Base-by-base conservation (phyloP, 495 filamentous ascomycete species). In the Oidiodendron maius region DNA sequence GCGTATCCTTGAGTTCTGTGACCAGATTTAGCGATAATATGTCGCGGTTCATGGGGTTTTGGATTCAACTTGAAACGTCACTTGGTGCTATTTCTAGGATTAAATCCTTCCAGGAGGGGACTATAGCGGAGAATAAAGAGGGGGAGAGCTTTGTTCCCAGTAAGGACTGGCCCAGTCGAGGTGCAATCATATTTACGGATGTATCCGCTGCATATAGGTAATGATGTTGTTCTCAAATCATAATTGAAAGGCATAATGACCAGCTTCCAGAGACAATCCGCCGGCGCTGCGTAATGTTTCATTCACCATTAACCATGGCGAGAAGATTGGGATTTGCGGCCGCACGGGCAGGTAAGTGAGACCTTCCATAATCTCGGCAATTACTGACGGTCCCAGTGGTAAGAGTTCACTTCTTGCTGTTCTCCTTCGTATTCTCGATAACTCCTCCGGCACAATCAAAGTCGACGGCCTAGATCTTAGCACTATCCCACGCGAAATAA, bases 141-240 rank as follows among this genome's bases (percentile, higher is more conserved):
- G 40, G 40, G 1, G 40, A 42, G 16, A 16, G 13, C 20, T 6
- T 11, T 13, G 21, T 8, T 5, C 40, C 40, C 12, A 17, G 6
- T 25, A 21, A 22, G 10, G 21, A 42, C 10, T 72, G 69, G 69
- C 69, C 71, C 1, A 15, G 37, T 1, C 46, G 30, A 52, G 59
- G 69, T 44, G 59, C 36, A 13, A 66, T 82, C 23, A 75, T 80
- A 42, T 67, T 69, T 6, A 44, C 74, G n/a, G 68, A 74, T 49
- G 58, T 79, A 32, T 65, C 69, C 21, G 68, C 61, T 2, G 69
- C 69, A 43, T 71, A 20, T 12, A 21, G 25, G 40, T 42, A 42
- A 22, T 34, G 37, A 26, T 8, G n/a, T 28, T 30, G 10, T 15
- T 15, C 17, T 5, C 4, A 15, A 15, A n/a, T 6, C 17, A 6